Base-by-base conservation (phyloP, 2,329 filamentous ascomycete genomes). In the Colletotrichum lupini region DNA sequence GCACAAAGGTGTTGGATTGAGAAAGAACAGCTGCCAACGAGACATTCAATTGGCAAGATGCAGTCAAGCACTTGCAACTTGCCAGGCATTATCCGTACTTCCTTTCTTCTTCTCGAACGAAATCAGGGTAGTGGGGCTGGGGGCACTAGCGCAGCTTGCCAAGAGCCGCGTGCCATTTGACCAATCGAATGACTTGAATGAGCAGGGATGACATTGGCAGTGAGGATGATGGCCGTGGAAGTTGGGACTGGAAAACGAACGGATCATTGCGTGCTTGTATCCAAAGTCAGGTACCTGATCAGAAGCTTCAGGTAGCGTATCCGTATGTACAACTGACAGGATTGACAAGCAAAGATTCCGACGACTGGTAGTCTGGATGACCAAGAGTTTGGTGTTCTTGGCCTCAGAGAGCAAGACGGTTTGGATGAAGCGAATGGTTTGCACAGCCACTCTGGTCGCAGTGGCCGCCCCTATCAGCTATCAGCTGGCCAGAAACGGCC, bases 41-140 rank as follows among this genome's bases (percentile, higher is more conserved):
- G n/a, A 28, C 59, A 30, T 49, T 49, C 19, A 28, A 46, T 32
- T 61, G 53, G 28, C 61, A 65, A 22, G 16, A 49, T 49, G 42
- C 42, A 49, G 19, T 49, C 7, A 49, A 26, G 60, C n/a, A 72
- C 37, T 22, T 35, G 52, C 52, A 62, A 57, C 9, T 32, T 28
- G 55, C 14, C 19, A n/a, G 24, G 46, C 59, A n/a, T 9, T 55
- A n/a, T n/a, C n/a, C n/a, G n/a, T 55, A 67, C 59, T 71, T 71
- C 71, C 67, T 64, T 72, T 26, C 66, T 61, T 53, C 55, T 73
- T 73, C 71, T 73, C 67, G 71, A 73, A 73, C 42, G 35, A 61
- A 65, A 65, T 37, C 28, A 52, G 46, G 30, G 35, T 52, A 61
- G 67, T 56, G 64, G 55, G 46, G 46, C 30, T 11, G 30, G 2